A percentile compares a stretch with the other conserved stretches of the same genome.
These are phyloP conservation scores for Tilletiopsis washingtonensis DNA, from an alignment of 1,284 basidiomycete species.

Conservation along the genomic window DNA sequence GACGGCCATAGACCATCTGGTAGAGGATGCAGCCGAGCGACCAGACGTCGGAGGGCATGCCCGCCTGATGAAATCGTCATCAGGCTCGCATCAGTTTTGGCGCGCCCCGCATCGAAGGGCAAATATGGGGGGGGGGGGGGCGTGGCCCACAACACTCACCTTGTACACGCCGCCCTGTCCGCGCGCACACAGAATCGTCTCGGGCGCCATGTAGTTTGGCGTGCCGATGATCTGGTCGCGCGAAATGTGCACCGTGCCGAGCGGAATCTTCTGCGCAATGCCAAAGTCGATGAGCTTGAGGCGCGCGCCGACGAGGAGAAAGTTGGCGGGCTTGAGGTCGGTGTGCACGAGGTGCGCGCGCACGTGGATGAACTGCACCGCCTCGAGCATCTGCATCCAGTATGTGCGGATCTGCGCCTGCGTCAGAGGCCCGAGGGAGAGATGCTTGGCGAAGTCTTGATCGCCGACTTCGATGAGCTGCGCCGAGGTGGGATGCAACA, in stretches of 20 bases:
- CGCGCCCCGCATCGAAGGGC: no score
- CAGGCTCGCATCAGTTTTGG: neutral
- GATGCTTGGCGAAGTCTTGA: slow-evolving; percentile 35
- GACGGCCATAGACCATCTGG: slow-evolving; percentile 88
- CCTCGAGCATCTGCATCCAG: slow-evolving; percentile 46
- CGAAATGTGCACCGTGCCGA: slow-evolving; percentile 46
- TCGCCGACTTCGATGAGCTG: slow-evolving; percentile 44
- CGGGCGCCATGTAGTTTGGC: slow-evolving; percentile 48
- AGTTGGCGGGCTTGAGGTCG: slow-evolving; percentile 50
- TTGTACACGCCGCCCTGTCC: slow-evolving; percentile 40
- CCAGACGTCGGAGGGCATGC: slow-evolving; percentile 69
- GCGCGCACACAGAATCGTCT: slow-evolving; percentile 42
- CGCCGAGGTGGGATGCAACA: no score
- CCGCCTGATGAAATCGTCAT: no score
- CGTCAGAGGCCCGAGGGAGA: slow-evolving; percentile 25
- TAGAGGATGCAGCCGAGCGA: slow-evolving; percentile 91
- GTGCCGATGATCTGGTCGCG: slow-evolving; percentile 45
- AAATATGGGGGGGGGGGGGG: neutral
- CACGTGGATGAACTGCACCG: slow-evolving; percentile 45
- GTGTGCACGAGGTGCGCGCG: slow-evolving; percentile 42
- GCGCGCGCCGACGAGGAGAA: slow-evolving; percentile 73
- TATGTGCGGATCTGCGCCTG: slow-evolving; percentile 29
- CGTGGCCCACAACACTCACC: no score
- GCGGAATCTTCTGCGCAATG: slow-evolving; percentile 71
- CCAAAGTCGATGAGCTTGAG: slow-evolving; percentile 97